phyloP scores from a whole-genome alignment of 441 rosid species.

The Arabidopsis hybrid region DNA sequence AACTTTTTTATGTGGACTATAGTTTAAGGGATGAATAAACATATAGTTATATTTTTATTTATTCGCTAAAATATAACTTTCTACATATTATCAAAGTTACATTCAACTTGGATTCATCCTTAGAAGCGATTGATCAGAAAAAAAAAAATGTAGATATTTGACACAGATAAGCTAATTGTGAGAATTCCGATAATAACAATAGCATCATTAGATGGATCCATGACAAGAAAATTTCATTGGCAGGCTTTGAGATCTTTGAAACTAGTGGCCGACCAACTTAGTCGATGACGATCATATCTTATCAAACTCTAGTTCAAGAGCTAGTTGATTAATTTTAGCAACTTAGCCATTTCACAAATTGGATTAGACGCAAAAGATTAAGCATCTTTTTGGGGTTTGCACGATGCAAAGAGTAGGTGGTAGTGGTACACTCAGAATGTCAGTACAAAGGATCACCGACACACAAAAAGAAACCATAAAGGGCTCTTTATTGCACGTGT shows the following conservation, averaged over 20 bases:
- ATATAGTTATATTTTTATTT: too few relatives aligned
- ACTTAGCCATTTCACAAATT: not conserved
- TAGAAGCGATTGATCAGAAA: too few relatives aligned
- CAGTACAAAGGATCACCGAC: not conserved
- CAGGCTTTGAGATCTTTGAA: not conserved
- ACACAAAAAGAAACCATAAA: not conserved
- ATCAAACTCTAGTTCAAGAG: constrained; percentile 12
- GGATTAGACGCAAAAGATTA: too few relatives aligned
- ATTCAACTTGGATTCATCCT: too few relatives aligned
- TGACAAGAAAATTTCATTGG: not conserved
- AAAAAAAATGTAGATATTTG: too few relatives aligned
- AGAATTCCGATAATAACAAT: not conserved
- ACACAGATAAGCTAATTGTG: not conserved
- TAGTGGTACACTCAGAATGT: too few relatives aligned
- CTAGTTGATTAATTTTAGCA: not conserved
- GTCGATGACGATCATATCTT: constrained; percentile 1
- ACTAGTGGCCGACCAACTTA: constrained; percentile 23
- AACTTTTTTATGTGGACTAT: too few relatives aligned
- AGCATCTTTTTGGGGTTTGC: not conserved
- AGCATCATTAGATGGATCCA: not conserved
- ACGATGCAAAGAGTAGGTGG: not conserved
- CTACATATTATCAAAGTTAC: too few relatives aligned
- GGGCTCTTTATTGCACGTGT: not conserved
- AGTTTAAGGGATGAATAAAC: too few relatives aligned
- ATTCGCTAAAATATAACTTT: too few relatives aligned